Evolutionary conservation across 2,329 filamentous ascomycete species (phyloP), one percentile per base, ranked within the genome.

Genomic region (Diplodia mutila): DNA sequence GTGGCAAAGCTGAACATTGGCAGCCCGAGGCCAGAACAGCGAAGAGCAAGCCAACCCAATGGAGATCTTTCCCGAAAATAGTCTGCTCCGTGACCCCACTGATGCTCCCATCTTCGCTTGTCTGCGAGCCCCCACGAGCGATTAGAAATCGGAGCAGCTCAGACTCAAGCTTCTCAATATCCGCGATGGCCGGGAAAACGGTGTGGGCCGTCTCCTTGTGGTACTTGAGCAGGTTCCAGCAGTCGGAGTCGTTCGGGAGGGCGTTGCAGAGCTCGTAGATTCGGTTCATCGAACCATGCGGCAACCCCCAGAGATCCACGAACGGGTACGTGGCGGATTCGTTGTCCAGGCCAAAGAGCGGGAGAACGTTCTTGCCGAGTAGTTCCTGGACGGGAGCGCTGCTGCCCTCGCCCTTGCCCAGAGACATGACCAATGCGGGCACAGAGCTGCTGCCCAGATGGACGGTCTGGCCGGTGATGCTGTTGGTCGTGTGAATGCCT

Each of bases 321-420:
- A 89, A 89, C 7, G 87, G 87, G 72, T 89, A 89, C 9, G 87
- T 89, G 4, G 86, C 86, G 46, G 84, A 86, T 72, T 89, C 87
- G 71, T 89, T 89, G 72, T 89, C 87, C 39, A 89, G 80, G 2
- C 87, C 87, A 67, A 89, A 82, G 66, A 89, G 85, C 0, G 87
- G 87, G 25, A 89, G 76, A 70, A 89, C 87, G 55, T 85, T 87
- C 70, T 79, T 80, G 68, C 87, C 86, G 53, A 89, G 76, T 14
- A 89, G 76, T 59, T 87, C 84, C 70, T 87, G 84, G 14, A 87
- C 81, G 42, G 85, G 83, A 27, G 85, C 83, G 51, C 66, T 67
- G 8, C 57, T 49, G 18, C 49, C 39, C 32, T 67, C 66, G 49
- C 66, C 66, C 67, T 80, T 75, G 14, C 81, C 81, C 54, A 84